A percentile compares a stretch with the other conserved stretches of the same genome.
These are phyloP conservation scores for Talaromyces nanjingensis DNA, from an alignment of 495 filamentous ascomycete genomes.

Conservation along the genomic window DNA sequence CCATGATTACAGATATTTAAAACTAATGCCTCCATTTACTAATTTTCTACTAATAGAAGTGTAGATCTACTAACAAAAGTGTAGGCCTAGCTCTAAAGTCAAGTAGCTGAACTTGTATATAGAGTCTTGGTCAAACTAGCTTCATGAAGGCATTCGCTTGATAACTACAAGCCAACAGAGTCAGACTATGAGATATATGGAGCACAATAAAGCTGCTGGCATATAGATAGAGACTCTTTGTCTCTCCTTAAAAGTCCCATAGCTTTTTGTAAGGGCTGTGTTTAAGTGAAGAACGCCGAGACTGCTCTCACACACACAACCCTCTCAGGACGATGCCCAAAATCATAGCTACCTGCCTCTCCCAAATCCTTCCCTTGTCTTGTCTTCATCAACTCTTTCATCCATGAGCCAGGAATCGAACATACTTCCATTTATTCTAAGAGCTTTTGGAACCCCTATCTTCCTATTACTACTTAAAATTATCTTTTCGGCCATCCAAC, in stretches of 20 bases:
- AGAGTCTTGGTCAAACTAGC: neutral
- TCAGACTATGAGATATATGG: neutral
- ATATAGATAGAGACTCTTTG: neutral
- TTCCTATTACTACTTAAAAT: neutral
- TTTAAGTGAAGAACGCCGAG: neutral
- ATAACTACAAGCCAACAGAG: neutral
- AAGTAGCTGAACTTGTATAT: neutral
- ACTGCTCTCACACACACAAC: neutral
- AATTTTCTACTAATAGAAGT: no score
- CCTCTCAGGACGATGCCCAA: neutral
- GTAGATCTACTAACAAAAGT: no score
- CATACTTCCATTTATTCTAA: neutral
- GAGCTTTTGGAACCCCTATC: neutral
- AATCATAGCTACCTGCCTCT: neutral
- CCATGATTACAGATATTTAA: neutral
- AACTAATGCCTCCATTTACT: neutral
- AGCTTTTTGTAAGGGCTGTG: neutral
- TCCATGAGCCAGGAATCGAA: neutral
- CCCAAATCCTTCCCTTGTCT: neutral
- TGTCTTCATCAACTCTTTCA: neutral
- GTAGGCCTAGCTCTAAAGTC: no score
- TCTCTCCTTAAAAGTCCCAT: neutral
- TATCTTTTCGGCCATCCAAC: neutral
- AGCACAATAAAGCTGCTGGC: neutral
- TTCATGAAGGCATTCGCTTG: neutral